Conservation (phyloP, 2,329 filamentous ascomycete species). For the Epichloe glyceriae region DNA sequence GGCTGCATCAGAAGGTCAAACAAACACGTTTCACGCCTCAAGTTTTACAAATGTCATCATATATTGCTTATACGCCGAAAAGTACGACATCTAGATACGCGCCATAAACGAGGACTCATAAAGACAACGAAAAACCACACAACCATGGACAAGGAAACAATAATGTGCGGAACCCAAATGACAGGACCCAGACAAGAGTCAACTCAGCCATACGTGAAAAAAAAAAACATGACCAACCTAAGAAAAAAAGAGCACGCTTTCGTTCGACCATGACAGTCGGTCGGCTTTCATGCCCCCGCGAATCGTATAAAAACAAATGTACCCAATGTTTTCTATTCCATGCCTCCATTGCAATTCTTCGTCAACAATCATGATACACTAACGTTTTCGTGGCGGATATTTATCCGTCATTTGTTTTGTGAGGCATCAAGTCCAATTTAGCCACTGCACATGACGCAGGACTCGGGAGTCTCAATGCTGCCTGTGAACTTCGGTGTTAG, state of each 20-base stretch:
- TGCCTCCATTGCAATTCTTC: slow-evolving; percentile 17
- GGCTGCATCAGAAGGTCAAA: not conserved
- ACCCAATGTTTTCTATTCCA: slow-evolving; percentile 9
- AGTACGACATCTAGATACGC: not conserved
- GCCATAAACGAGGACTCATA: not conserved
- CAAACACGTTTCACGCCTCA: not conserved
- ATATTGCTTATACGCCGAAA: not conserved
- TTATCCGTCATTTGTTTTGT: not conserved
- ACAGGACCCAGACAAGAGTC: not conserved
- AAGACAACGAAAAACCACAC: not conserved
- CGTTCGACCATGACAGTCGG: not conserved
- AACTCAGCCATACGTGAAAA: not conserved
- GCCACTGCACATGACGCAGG: slow-evolving; percentile 95
- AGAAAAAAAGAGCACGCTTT: not conserved
- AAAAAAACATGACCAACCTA: not conserved
- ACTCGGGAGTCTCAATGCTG: slow-evolving; percentile 94
- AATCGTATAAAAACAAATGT: slow-evolving; percentile 5
- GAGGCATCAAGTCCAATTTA: slow-evolving; percentile 28
- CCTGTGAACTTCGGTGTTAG: slow-evolving; percentile 28
- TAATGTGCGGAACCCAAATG: not conserved
- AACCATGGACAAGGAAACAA: not conserved
- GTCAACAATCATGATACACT: slow-evolving; percentile 18
- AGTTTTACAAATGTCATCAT: not conserved
- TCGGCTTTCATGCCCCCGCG: not conserved
- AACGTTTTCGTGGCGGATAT: not conserved